These are phyloP conservation scores for Kregervanrija fluxuum DNA, from an alignment of 805 yeast species.

Conservation along the genomic window DNA sequence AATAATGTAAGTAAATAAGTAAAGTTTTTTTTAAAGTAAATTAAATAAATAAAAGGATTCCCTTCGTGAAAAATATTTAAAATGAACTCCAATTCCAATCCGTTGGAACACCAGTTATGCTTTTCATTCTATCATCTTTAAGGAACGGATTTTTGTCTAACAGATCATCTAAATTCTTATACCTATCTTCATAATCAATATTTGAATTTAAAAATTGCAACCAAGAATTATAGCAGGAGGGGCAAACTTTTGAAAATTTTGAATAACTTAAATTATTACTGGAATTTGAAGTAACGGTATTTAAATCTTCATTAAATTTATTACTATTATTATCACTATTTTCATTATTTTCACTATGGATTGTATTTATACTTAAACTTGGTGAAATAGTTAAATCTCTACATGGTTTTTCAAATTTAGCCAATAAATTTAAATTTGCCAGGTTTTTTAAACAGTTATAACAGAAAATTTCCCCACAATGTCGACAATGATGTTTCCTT, in stretches of 20 bases:
- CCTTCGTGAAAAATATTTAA: constrained; percentile 11
- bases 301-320: not conserved
- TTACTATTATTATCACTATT: not conserved
- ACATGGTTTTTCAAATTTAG: constrained; percentile 27
- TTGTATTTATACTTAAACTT: constrained; percentile 1
- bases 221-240: constrained; percentile 20
- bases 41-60: not conserved
- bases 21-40: too few relatives aligned
- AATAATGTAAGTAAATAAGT: too few relatives aligned
- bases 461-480: constrained; percentile 44
- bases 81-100: constrained; percentile 53
- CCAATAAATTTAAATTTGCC: constrained; percentile 28
- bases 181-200: constrained; percentile 19
- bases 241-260: constrained; percentile 25
- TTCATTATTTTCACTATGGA: not conserved
- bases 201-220: constrained; percentile 19
- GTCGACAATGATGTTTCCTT: constrained; percentile 44
- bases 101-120: constrained; percentile 24
- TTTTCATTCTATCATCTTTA: constrained; percentile 15
- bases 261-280: constrained; percentile 9
- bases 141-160: constrained; percentile 5
- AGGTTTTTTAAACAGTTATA: constrained; percentile 22
- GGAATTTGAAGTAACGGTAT: not conserved
- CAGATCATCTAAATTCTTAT: constrained; percentile 3
- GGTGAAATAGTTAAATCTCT: constrained; percentile 2